Percentiles rank a stretch among this genome's conserved stretches.
Evolutionary conservation across 352 stramenopile species (phyloP).

Genomic region (Plasmopara muralis): DNA sequence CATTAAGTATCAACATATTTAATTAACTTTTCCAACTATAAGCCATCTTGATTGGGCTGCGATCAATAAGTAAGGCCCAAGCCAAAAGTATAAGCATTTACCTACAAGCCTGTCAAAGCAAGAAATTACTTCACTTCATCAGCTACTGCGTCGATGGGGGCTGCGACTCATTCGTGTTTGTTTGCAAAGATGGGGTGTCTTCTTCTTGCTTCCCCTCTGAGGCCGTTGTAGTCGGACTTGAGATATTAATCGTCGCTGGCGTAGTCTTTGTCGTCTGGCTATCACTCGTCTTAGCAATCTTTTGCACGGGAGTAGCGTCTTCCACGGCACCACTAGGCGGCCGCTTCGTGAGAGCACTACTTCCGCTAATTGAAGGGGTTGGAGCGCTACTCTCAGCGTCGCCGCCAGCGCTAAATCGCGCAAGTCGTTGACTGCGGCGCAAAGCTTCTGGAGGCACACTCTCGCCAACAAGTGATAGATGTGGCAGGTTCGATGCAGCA

Average conservation of each 20-base stretch:
- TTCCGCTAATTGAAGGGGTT: neutral
- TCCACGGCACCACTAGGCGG: conserved; percentile 28
- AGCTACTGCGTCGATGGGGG: conserved; percentile 53
- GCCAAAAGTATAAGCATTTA: too few relatives aligned
- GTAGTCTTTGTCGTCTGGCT: conserved; percentile 25
- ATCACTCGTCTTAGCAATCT: conserved; percentile 38
- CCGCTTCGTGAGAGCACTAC: conserved; percentile 28
- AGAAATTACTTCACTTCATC: conserved; percentile 25
- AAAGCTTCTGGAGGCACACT: conserved; percentile 25
- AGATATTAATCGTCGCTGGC: conserved; percentile 14
- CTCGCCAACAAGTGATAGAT: conserved; percentile 21
- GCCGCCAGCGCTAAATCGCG: conserved; percentile 31
- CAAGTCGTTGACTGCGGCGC: conserved; percentile 43
- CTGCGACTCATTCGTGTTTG: conserved; percentile 17
- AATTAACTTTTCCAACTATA: too few relatives aligned
- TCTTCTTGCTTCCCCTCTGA: conserved; percentile 32
- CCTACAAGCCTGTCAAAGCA: too few relatives aligned
- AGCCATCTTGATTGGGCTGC: too few relatives aligned
- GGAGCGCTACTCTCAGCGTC: conserved; percentile 11
- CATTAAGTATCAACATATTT: too few relatives aligned
- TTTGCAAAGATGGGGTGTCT: conserved; percentile 18
- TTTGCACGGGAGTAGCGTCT: conserved; percentile 20
- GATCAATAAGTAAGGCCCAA: too few relatives aligned
- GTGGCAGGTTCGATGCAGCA: conserved; percentile 13
- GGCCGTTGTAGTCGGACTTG: conserved; percentile 7